Evolutionary conservation across 1,284 basidiomycete genomes (phyloP), one percentile per base, ranked within the genome.

Genomic region (Leccinum huronense): DNA sequence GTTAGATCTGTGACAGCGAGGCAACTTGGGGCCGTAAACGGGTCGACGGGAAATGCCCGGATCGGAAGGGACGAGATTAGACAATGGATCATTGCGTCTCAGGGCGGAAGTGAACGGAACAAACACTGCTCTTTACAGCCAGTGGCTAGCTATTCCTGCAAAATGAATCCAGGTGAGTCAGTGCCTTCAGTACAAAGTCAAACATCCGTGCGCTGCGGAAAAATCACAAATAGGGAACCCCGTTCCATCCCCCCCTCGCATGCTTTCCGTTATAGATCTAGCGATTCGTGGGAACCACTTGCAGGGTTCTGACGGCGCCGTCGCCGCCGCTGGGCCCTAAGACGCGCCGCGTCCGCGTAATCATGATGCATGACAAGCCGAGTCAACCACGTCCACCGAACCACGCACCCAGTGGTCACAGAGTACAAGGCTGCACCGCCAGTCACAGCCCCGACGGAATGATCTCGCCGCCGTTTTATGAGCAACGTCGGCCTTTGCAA

Each of bases 1-100:
- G 66, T 61, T 65, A 62, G 73, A 74, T 72, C 72, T 69, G 68
- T 74, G 68, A 73, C 74, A 68, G 68, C 68, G 73, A 59, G 60
- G 63, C 31, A 57, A 62, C 55, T 65, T 63, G 65, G 60, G 48
- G 65, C 72, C 72, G 73, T 72, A 71, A 72, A 64, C 31, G 70
- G 67, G 57, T 57, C 63, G 23, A 63, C 59, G 64, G 62, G 62
- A 57, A 59, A 45, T 48, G 62, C 34, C 34, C 58, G 60, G 66
- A 73, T 74, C 70, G 40, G 70, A 64, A 30, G 42, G 19, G 23
- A 63, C 59, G n/a, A 70, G 72, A 74, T 70, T 64, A 70, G 71
- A 70, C 64, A 36, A 65, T 33, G 58, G 42, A 54, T 64, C 48
- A 48, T 63, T 67, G 71, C 61, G 67, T 69, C 59, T 42, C 48